Evolutionary conservation across 352 stramenopile genomes (phyloP), one percentile per base, ranked within the genome.

Genomic region (Phytopythium delawarense): DNA sequence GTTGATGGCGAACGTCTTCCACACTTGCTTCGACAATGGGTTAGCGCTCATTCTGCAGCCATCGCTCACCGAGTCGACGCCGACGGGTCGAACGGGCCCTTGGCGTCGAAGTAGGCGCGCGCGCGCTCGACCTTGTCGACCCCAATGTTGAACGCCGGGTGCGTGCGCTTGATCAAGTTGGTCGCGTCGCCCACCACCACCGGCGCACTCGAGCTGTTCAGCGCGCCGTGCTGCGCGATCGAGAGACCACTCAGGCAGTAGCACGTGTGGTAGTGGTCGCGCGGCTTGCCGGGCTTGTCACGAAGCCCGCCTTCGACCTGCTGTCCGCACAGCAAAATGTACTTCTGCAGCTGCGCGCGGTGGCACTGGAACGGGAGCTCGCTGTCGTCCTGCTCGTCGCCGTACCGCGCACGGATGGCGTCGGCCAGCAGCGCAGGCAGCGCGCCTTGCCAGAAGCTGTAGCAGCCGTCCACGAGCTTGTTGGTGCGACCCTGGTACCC

Each of bases 381-480:
- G 52, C 34, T 28, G 18, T 73, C 57, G 21, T 30, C 46, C 23
- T 35, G 46, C 46, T 53, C 46, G 5, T 70, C 62, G 9, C 67
- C 71, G 25, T 72, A 79, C n/a, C 61, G 64, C 15, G 76, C 62
- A 2, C 71, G 62, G 7, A 90, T 61, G 44, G 71, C 62, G 21
- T 84, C 69, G 48, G 75, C 77, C 8, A 98, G 65, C 25, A 98
- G 69, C 8, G 88, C 90, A 5, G 90, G 79, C 49, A 97, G 70
- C 18, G 91, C 93, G 15, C 96, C 97, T 67, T 99, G 94, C 96
- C 97, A 99, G 75, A 99, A 99, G n/a, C 92, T 98, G 73, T 99
- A 99, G 78, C 98, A 99, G 0, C 96, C 97, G 70, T 99, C 98
- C 13, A 99, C 98, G 5, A 99, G 78, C 71, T 99, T 99, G 81